Percentiles rank a stretch among this genome's conserved stretches.
Conservation (phyloP, 2,329 filamentous ascomycete species). For the Hypoxylon sp. region DNA sequence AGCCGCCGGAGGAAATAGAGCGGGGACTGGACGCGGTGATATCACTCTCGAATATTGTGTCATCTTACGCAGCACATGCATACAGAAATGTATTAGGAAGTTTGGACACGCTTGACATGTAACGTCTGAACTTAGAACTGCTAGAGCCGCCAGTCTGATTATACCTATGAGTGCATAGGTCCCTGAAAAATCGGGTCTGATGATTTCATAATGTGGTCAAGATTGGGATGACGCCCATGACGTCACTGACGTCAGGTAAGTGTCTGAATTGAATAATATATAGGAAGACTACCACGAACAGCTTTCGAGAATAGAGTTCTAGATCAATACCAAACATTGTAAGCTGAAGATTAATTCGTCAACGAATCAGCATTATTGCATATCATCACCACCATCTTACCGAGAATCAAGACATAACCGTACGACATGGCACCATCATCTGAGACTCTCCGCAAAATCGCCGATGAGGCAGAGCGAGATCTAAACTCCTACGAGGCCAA, state of each 20-base stretch:
- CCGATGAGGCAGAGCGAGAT: conserved; percentile 63
- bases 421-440: conserved; percentile 53
- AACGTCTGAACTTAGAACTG: conserved; percentile 22
- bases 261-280: conserved; percentile 34
- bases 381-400: background rate
- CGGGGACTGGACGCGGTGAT: conserved; percentile 26
- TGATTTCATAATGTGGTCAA: conserved; percentile 52
- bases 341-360: background rate
- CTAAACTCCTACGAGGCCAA: conserved; percentile 66
- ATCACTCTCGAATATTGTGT: conserved; percentile 24
- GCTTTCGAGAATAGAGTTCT: background rate
- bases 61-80: conserved; percentile 10
- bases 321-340: background rate
- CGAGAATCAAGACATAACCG: background rate
- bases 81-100: background rate
- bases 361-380: background rate
- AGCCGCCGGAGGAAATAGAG: conserved; percentile 35
- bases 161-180: conserved; percentile 8
- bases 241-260: conserved; percentile 37
- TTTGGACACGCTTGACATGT: background rate
- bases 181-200: conserved; percentile 41
- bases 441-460: conserved; percentile 61
- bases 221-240: conserved; percentile 40
- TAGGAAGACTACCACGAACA: conserved; percentile 3
- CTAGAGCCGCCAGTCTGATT: conserved; percentile 21